Evolutionary conservation across 129 eudicot species (phyloP), one percentile per base, ranked within the genome.

Genomic region (Mikania micrantha): DNA sequence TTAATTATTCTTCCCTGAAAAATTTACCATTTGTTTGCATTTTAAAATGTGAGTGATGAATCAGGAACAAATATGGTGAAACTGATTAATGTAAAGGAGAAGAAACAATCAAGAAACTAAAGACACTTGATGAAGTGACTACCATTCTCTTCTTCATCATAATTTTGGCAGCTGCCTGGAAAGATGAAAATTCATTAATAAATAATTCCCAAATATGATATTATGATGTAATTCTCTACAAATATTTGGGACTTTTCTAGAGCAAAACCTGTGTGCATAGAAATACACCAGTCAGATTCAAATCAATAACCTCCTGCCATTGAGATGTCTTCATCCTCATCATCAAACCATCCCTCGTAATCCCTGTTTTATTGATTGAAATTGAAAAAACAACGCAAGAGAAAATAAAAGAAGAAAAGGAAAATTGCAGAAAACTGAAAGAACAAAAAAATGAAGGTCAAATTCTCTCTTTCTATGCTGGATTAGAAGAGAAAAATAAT

Each of bases 131-230:
- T 22, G 9, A 24, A 25, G 36, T 25, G 36, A 21, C 10, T 88
- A 86, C 99, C 95, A 86, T 93, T 82, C 64, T 93, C 86, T 93
- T 93, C 82, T 86, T 88, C 99, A 85, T 84, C 99, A 93, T 93
- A 32, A 88, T 17, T 74, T 83, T 93, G 74, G 96, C 86, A 32
- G 99, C 96, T 40, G 99, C 96, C 96, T 93, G 92, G 76, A 84
- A 71, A 73, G 59, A 59, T 50, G 1, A 67, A 64, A 35, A 12
- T 0, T 67, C 11, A 72, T 57, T 64, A 70, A 67, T 49, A 28
- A 80, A 7, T 4, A 32, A 64, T 32, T 36, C 17, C 63, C 34
- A 8, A 45, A 58, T 36, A 48, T 16, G 13, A 13, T 7, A 40
- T 19, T 36, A 48, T 16, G 13, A 13, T 7, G 47, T 19, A 19